phyloP scores from a whole-genome alignment of 495 filamentous ascomycete species.

The Thozetella sp. region DNA sequence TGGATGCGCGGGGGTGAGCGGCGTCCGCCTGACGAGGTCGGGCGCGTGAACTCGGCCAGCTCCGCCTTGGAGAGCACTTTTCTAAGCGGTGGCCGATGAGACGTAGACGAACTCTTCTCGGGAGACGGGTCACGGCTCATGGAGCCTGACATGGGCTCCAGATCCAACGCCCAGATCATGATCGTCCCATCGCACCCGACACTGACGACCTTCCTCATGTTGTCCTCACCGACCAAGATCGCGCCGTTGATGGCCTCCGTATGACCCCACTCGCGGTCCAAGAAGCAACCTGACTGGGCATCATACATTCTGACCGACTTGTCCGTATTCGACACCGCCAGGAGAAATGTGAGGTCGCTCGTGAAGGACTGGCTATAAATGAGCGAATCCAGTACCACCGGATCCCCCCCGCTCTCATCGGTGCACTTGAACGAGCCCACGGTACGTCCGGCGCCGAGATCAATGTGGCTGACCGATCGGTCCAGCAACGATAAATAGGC shows the following conservation, averaged over 20 bases:
- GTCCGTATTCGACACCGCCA: conserved; percentile 88
- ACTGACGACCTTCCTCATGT: conserved; percentile 62
- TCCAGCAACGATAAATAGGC: conserved; percentile 79
- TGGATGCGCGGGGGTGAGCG: conserved; percentile 65
- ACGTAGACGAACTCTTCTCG: conserved; percentile 34
- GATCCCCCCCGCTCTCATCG: conserved; percentile 76
- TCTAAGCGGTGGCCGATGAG: conserved; percentile 63
- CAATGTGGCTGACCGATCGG: conserved; percentile 75
- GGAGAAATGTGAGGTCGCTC: conserved; percentile 55
- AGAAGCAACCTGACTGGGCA: conserved; percentile 68
- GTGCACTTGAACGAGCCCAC: conserved; percentile 76
- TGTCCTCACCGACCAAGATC: conserved; percentile 64
- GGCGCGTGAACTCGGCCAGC: conserved; percentile 73
- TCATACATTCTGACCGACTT: conserved; percentile 94
- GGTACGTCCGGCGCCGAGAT: conserved; percentile 70
- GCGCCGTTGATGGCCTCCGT: conserved; percentile 88
- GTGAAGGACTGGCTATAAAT: conserved; percentile 50
- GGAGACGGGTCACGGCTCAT: conserved; percentile 47
- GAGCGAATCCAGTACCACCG: conserved; percentile 80
- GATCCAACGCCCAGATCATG: conserved; percentile 77
- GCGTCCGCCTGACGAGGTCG: conserved; percentile 58
- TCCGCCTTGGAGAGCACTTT: conserved; percentile 77
- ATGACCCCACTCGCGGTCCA: conserved; percentile 91
- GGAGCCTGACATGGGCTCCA: conserved; percentile 31
- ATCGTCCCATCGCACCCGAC: conserved; percentile 83